A percentile compares a stretch with the other conserved stretches of the same genome.
These are phyloP conservation scores for Gyromitra esculenta DNA, from an alignment of 2,329 filamentous ascomycete species.

Conservation along the genomic window DNA sequence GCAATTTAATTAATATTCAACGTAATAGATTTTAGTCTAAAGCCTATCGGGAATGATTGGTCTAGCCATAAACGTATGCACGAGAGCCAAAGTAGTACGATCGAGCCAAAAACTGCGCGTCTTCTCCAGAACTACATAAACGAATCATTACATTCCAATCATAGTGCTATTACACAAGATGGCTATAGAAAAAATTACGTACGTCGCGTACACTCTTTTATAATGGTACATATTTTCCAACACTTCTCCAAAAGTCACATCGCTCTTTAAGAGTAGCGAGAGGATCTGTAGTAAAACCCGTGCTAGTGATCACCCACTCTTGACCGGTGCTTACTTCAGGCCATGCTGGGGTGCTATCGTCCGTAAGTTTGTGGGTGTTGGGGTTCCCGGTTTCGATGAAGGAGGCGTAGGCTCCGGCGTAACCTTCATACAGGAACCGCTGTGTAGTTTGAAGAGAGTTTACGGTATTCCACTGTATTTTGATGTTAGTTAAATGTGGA, in stretches of 20 bases:
- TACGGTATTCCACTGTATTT: conserved; percentile 67
- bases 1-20: no score
- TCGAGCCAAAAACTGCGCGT: no score
- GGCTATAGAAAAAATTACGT: not conserved
- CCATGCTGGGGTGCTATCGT: conserved; percentile 58
- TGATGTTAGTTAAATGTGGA: conserved; percentile 3
- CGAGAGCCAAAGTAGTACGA: no score
- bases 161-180: not conserved
- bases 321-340: conserved; percentile 62
- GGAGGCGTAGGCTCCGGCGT: conserved; percentile 68
- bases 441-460: conserved; percentile 66
- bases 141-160: not conserved
- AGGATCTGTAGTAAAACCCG: conserved; percentile 62
- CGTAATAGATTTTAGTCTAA: no score
- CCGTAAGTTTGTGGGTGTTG: conserved; percentile 64
- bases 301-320: conserved; percentile 66
- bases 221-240: conserved; percentile 64
- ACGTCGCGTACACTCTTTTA: not conserved
- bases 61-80: no score
- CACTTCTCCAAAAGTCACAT: conserved; percentile 67
- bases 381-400: conserved; percentile 71
- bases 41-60: no score
- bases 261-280: conserved; percentile 62
- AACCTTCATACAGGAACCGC: conserved; percentile 68
- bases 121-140: not conserved